phyloP scores from a whole-genome alignment of 1,284 basidiomycete species.

The Pulveroboletus sp. region DNA sequence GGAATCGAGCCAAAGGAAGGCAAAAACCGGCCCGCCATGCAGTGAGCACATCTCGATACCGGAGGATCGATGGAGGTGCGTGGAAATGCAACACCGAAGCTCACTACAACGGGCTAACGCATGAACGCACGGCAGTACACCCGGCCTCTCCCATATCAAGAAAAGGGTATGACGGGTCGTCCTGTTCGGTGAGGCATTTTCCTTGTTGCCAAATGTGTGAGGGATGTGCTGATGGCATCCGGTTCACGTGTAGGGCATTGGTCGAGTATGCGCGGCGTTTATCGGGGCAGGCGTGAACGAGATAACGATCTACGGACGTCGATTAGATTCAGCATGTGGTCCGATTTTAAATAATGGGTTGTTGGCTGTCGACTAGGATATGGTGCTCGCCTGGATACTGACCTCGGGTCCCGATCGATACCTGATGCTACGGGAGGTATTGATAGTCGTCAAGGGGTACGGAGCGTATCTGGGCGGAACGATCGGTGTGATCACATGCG shows the following conservation, averaged over 20 bases:
- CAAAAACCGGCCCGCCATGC: constrained; percentile 45
- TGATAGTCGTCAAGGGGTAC: too few species aligned
- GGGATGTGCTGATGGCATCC: background rate
- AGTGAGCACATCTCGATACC: constrained; percentile 86
- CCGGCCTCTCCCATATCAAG: constrained; percentile 58
- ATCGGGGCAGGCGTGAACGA: constrained; percentile 17
- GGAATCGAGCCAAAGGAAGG: constrained; percentile 58
- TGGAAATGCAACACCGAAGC: background rate
- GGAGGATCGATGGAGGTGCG: constrained; percentile 76
- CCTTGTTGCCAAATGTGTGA: background rate
- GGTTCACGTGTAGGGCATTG: constrained; percentile 15
- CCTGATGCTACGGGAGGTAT: too few species aligned
- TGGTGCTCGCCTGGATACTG: too few species aligned
- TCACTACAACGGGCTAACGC: too few species aligned
- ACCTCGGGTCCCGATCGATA: too few species aligned
- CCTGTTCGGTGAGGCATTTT: constrained; percentile 49
- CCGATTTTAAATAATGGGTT: background rate
- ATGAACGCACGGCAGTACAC: constrained; percentile 39
- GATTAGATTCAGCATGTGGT: background rate
- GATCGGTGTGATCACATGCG: too few species aligned
- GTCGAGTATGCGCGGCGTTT: constrained; percentile 28
- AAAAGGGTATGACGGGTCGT: constrained; percentile 77
- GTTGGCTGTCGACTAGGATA: background rate
- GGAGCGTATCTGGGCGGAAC: too few species aligned
- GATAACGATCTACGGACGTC: background rate